A percentile compares a stretch with the other conserved stretches of the same genome.
Evolutionary conservation across 2,329 filamentous ascomycete genomes (phyloP).

Genomic region (Lasiodiplodia theobromae): DNA sequence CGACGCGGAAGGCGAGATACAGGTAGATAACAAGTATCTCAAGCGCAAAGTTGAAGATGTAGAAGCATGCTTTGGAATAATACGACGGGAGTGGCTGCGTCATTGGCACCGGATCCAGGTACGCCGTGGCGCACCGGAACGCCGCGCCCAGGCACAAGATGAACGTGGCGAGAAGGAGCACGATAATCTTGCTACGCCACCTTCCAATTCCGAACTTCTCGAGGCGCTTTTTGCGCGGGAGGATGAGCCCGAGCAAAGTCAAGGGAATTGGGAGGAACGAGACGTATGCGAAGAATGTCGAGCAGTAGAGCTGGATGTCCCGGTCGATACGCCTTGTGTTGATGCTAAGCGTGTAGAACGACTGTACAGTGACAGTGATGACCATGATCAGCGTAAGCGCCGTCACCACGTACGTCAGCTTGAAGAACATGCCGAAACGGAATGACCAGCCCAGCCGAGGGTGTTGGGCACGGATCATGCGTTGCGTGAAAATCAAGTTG

Average conservation of each 20-base stretch:
- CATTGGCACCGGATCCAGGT: constrained; percentile 55
- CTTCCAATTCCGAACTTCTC: constrained; percentile 72
- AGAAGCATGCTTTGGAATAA: constrained; percentile 75
- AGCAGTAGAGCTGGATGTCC: constrained; percentile 68
- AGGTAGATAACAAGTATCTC: constrained; percentile 74
- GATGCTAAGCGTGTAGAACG: constrained; percentile 69
- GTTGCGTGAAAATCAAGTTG: constrained; percentile 79
- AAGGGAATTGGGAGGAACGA: constrained; percentile 72
- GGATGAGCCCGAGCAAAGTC: constrained; percentile 55
- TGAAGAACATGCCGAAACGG: constrained; percentile 60
- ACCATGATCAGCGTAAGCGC: constrained; percentile 68
- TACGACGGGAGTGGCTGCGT: constrained; percentile 70
- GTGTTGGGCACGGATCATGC: constrained; percentile 76
- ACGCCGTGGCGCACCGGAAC: constrained; percentile 70
- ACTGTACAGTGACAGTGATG: constrained; percentile 69
- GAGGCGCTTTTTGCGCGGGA: constrained; percentile 49
- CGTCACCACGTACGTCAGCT: constrained; percentile 65
- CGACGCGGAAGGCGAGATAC: constrained; percentile 73
- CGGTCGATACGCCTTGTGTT: constrained; percentile 61
- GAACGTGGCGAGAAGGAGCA: constrained; percentile 65
- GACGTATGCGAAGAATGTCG: constrained; percentile 67
- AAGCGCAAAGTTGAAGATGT: constrained; percentile 77
- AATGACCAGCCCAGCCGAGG: constrained; percentile 74
- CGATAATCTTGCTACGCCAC: constrained; percentile 69
- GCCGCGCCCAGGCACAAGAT: constrained; percentile 73